Evolutionary conservation across 2,329 filamentous ascomycete genomes (phyloP).

Genomic region (Helicocarpus griseus): DNA sequence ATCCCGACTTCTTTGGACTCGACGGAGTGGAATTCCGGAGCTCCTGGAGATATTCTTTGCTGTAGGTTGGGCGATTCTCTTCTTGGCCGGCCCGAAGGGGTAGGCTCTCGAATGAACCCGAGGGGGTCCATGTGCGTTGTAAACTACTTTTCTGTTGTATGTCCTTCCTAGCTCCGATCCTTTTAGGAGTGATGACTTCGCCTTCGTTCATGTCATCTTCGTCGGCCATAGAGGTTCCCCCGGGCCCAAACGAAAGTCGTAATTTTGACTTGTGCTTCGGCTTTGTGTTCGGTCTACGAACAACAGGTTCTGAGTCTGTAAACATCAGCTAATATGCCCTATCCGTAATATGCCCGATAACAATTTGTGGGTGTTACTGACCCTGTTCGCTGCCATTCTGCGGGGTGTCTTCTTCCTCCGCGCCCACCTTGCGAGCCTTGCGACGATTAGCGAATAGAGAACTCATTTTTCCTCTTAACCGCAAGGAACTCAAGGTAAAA

Average conservation of each 20-base stretch:
- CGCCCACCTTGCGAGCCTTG: constrained; percentile 69
- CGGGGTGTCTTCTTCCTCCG: constrained; percentile 54
- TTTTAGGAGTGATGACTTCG: constrained; percentile 53
- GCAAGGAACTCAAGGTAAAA: not conserved
- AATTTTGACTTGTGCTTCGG: constrained; percentile 62
- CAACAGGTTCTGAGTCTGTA: constrained; percentile 38
- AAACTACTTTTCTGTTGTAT: constrained; percentile 58
- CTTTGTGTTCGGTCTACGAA: constrained; percentile 46
- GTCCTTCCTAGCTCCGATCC: constrained; percentile 51
- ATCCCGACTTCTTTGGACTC: constrained; percentile 53
- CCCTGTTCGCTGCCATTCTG: constrained; percentile 28
- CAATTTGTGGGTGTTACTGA: constrained; percentile 25
- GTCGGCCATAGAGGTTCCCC: constrained; percentile 45
- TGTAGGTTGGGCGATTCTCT: constrained; percentile 69
- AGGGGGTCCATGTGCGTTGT: constrained; percentile 43
- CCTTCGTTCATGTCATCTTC: constrained; percentile 39
- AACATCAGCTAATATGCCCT: constrained; percentile 23
- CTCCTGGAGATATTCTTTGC: constrained; percentile 75
- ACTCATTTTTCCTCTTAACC: constrained; percentile 39
- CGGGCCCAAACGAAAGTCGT: constrained; percentile 66
- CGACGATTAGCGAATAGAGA: constrained; percentile 46
- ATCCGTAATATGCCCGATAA: constrained; percentile 18
- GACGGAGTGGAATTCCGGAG: constrained; percentile 77
- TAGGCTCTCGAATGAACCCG: constrained; percentile 41
- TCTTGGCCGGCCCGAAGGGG: constrained; percentile 52